phyloP scores from a whole-genome alignment of 768 basidiomycete genomes.

The Paxillus ammoniavirescens region DNA sequence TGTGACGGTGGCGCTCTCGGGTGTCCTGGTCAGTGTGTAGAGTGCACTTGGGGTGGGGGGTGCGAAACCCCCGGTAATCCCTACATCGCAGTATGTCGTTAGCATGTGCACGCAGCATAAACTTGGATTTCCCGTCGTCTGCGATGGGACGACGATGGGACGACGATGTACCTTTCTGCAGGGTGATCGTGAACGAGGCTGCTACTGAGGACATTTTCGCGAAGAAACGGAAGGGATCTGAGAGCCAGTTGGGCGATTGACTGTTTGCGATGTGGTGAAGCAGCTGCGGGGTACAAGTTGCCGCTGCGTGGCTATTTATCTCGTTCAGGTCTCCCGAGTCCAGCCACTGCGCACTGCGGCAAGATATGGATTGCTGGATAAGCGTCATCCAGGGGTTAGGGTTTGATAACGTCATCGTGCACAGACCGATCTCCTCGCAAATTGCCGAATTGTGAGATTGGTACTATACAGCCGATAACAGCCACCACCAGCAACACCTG shows the following conservation, averaged over 20 bases:
- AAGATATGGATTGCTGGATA: too few species aligned
- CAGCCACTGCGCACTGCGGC: too few species aligned
- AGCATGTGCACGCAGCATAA: too few species aligned
- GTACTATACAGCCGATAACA: background rate
- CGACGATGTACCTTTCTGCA: constrained; percentile 59
- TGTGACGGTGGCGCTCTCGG: constrained; percentile 37
- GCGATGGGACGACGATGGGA: too few species aligned
- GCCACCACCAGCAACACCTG: background rate
- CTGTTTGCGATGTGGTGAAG: too few species aligned
- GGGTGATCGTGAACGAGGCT: constrained; percentile 13
- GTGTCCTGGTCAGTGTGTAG: constrained; percentile 45
- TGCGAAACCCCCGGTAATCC: constrained; percentile 74
- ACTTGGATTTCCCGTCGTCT: too few species aligned
- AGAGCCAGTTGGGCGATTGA: too few species aligned
- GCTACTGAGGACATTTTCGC: constrained; percentile 16
- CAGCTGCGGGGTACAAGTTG: too few species aligned
- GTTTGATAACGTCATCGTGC: too few species aligned
- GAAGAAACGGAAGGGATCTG: background rate
- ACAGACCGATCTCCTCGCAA: background rate
- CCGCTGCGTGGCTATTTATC: too few species aligned
- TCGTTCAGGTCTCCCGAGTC: too few species aligned
- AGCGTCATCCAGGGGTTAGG: too few species aligned
- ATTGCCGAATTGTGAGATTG: background rate
- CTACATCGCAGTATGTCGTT: constrained; percentile 34
- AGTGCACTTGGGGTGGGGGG: constrained; percentile 62